These are phyloP conservation scores for Fusarium torreyae DNA, from an alignment of 2,329 filamentous ascomycete species.

Conservation along the genomic window DNA sequence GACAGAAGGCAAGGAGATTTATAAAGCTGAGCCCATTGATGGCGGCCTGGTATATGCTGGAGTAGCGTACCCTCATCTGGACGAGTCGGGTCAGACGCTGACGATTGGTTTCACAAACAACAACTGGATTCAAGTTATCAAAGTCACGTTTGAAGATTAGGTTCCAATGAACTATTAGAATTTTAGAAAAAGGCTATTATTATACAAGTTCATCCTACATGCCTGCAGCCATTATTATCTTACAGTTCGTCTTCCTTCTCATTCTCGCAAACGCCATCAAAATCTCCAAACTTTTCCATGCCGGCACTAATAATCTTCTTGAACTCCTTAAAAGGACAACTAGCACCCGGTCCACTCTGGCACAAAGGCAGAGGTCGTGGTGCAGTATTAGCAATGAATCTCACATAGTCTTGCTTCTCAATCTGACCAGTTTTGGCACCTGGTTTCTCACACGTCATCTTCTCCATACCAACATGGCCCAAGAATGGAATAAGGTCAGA, in stretches of 20 bases:
- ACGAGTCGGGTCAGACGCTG: slow-evolving; percentile 54
- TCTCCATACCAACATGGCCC: slow-evolving; percentile 47
- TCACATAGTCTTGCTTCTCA: slow-evolving; percentile 39
- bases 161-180: fast-evolving
- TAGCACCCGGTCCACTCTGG: slow-evolving; percentile 41
- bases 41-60: slow-evolving; percentile 55
- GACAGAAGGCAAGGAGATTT: slow-evolving; percentile 56
- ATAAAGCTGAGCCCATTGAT: slow-evolving; percentile 53
- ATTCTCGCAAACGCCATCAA: slow-evolving; percentile 44
- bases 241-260: slow-evolving; percentile 35
- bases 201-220: not conserved
- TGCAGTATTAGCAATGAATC: slow-evolving; percentile 46
- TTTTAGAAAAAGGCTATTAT: not conserved
- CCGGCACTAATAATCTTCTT: slow-evolving; percentile 39
- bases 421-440: not conserved
- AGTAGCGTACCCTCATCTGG: slow-evolving; percentile 57
- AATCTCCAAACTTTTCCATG: slow-evolving; percentile 43
- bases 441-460: slow-evolving; percentile 40
- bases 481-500: slow-evolving; percentile 45
- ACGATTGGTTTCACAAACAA: slow-evolving; percentile 59
- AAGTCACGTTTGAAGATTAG: slow-evolving; percentile 27
- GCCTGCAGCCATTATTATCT: not conserved
- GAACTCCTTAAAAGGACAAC: slow-evolving; percentile 42
- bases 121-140: slow-evolving; percentile 57
- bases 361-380: slow-evolving; percentile 42